Conservation (phyloP, 108 stramenopile genomes). For the Epithemia pelagica region DNA sequence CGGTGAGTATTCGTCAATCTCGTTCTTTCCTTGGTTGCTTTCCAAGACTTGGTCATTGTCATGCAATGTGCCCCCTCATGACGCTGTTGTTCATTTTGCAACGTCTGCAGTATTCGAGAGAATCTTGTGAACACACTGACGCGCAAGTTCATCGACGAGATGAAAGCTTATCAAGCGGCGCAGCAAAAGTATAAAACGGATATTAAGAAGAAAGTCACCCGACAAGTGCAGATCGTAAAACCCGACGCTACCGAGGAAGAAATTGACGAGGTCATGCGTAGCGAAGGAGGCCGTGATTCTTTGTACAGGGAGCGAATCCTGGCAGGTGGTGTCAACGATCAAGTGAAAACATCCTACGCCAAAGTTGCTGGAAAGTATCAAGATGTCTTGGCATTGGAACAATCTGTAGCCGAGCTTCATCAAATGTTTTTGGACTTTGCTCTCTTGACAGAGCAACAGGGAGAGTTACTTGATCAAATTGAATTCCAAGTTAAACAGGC, state of each 20-base stretch:
- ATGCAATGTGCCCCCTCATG: no score
- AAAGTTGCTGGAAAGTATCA: constrained; percentile 97
- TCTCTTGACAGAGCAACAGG: constrained; percentile 97
- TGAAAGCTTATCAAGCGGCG: constrained; percentile 91
- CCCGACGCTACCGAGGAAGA: constrained; percentile 96
- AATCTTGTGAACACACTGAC: constrained; percentile 93
- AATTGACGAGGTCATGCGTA: constrained; percentile 89
- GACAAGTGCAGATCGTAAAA: constrained; percentile 94
- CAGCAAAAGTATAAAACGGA: constrained; percentile 97
- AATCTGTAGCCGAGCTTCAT: constrained; percentile 92
- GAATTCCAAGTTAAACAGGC: constrained; percentile 93
- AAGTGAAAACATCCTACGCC: constrained; percentile 79
- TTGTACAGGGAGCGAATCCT: constrained; percentile 78
- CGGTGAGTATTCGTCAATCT: constrained; percentile 49
- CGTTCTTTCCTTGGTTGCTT: no score
- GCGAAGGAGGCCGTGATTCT: constrained; percentile 83
- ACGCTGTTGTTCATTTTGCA: constrained; percentile 3
- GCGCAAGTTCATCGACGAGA: constrained; percentile 96
- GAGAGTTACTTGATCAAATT: constrained; percentile 97
- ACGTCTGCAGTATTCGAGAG: constrained; percentile 57
- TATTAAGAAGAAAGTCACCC: constrained; percentile 90
- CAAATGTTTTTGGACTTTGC: constrained; percentile 99
- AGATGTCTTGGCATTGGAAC: constrained; percentile 95
- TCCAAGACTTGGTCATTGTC: background rate
- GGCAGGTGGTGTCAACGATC: constrained; percentile 85